A percentile compares a stretch with the other conserved stretches of the same genome.
These are phyloP conservation scores for Colletotrichum truncatum DNA, from an alignment of 2,329 filamentous ascomycete genomes.

Conservation along the genomic window DNA sequence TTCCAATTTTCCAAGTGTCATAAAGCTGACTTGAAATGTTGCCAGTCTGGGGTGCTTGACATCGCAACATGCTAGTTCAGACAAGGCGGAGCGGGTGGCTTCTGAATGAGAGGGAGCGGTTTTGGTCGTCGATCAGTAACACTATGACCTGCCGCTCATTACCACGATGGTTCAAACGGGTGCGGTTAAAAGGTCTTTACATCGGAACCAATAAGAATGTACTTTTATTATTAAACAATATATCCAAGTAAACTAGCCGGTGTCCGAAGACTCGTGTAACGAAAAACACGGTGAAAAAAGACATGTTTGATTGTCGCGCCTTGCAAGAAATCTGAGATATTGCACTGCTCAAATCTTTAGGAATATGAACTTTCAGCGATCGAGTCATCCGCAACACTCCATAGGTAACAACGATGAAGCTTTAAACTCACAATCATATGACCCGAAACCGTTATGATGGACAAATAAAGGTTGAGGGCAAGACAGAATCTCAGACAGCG, in stretches of 20 bases:
- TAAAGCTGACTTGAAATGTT: neutral
- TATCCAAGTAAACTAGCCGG: neutral
- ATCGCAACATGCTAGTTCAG: neutral
- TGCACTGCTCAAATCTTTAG: too few species aligned
- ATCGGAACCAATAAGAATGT: neutral
- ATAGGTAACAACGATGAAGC: too few species aligned
- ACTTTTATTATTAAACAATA: neutral
- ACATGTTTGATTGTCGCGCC: too few species aligned
- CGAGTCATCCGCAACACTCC: too few species aligned
- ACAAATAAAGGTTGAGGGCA: neutral
- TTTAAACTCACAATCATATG: too few species aligned
- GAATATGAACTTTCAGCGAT: too few species aligned
- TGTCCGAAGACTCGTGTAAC: too few species aligned
- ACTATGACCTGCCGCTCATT: neutral
- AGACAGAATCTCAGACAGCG: neutral
- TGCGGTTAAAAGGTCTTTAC: neutral
- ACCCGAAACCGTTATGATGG: too few species aligned
- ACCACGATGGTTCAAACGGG: conserved; percentile 5
- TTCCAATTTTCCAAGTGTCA: neutral
- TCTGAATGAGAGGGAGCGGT: neutral
- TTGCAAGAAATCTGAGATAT: too few species aligned
- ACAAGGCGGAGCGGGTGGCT: neutral
- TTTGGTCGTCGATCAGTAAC: neutral
- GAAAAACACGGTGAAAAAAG: too few species aligned
- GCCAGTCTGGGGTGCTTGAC: conserved; percentile 10